Evolutionary conservation across 2,329 filamentous ascomycete genomes (phyloP).

Genomic region (Colletotrichum cuscutae): DNA sequence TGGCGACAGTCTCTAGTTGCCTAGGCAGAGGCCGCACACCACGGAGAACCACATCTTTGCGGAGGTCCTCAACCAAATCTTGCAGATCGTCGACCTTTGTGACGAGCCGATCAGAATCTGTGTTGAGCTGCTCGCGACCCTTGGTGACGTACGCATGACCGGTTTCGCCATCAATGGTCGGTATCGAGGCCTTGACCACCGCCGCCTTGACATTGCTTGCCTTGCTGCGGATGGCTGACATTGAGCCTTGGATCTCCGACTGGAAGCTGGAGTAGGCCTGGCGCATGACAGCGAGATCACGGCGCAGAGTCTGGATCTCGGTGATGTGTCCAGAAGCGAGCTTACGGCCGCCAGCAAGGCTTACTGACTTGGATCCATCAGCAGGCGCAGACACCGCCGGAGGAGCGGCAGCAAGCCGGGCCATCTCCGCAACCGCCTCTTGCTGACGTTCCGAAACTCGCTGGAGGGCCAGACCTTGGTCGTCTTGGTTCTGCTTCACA

Average conservation of each 20-base stretch:
- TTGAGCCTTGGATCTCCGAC: constrained; percentile 86
- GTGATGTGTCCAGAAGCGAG: constrained; percentile 71
- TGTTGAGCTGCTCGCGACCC: constrained; percentile 87
- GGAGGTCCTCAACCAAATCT: constrained; percentile 93
- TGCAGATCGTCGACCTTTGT: constrained; percentile 96
- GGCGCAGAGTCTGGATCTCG: constrained; percentile 84
- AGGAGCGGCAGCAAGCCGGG: constrained; percentile 63
- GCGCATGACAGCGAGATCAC: constrained; percentile 89
- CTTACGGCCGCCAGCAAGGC: constrained; percentile 50
- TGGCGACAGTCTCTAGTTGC: constrained; percentile 88
- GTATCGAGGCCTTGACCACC: constrained; percentile 76
- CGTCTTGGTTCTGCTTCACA: constrained; percentile 84
- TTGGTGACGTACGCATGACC: constrained; percentile 86
- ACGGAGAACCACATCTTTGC: constrained; percentile 94
- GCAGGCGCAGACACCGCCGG: constrained; percentile 52
- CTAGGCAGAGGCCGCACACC: constrained; percentile 91
- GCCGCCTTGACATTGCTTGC: constrained; percentile 82
- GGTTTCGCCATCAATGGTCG: constrained; percentile 78
- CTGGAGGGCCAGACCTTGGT: constrained; percentile 84
- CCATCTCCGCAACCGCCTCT: constrained; percentile 88
- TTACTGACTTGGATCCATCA: constrained; percentile 51
- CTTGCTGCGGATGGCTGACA: constrained; percentile 84
- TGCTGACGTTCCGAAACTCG: constrained; percentile 91
- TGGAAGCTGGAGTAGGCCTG: constrained; percentile 95
- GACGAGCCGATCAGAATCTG: constrained; percentile 91